phyloP scores from a whole-genome alignment of 2,329 filamentous ascomycete species.

The Davidsoniella australis region DNA sequence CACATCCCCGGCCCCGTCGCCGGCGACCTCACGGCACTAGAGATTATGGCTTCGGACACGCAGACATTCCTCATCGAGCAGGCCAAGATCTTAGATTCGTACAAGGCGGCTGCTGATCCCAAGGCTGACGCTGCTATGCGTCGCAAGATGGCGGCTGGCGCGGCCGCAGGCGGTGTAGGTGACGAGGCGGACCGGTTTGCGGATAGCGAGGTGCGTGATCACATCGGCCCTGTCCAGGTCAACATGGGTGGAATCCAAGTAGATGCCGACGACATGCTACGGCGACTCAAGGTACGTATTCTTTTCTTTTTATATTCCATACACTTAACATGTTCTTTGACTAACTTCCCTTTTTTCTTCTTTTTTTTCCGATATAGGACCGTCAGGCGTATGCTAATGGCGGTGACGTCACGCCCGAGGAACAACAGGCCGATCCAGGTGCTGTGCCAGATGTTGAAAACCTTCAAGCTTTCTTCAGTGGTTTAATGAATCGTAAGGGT shows the following conservation, averaged over 20 bases:
- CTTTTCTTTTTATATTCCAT: not conserved
- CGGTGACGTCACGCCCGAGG: conserved; percentile 2
- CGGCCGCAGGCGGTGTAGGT: conserved; percentile 20
- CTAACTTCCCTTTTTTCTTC: not conserved
- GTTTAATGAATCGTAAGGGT: conserved; percentile 38
- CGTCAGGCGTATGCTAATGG: conserved; percentile 32
- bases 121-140: conserved; percentile 18
- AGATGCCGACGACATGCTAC: conserved; percentile 84
- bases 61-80: conserved; percentile 66
- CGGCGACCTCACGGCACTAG: conserved; percentile 6
- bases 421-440: conserved; percentile 7
- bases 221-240: conserved; percentile 89
- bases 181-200: conserved; percentile 5
- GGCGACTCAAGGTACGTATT: conserved; percentile 55
- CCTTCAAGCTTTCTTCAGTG: conserved; percentile 38
- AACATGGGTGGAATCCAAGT: conserved; percentile 97
- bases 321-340: not conserved
- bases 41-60: conserved; percentile 32
- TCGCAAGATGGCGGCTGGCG: conserved; percentile 28
- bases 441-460: conserved; percentile 11
- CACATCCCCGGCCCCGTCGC: conserved; percentile 32
- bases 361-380: conserved; percentile 24
- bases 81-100: conserved; percentile 50
- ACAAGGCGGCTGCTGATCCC: conserved; percentile 2
- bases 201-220: conserved; percentile 39